A percentile compares a stretch with the other conserved stretches of the same genome.
Evolutionary conservation across 1,284 basidiomycete genomes (phyloP).

Genomic region (Puccinia novopanici): DNA sequence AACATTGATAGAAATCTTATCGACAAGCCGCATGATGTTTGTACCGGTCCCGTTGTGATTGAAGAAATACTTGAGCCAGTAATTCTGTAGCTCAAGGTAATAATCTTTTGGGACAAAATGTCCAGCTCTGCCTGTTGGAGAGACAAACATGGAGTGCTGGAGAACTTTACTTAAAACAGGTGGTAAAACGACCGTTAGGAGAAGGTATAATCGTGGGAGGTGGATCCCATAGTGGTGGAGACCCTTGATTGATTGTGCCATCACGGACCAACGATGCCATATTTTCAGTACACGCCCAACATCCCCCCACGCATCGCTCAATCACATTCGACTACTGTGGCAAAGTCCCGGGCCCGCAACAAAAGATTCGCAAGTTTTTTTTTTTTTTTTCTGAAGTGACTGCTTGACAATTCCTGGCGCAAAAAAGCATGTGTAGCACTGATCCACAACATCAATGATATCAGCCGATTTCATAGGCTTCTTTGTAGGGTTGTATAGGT

Average conservation of each 20-base stretch:
- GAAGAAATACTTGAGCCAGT: no score
- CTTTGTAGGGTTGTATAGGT: no score
- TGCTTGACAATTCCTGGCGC: no score
- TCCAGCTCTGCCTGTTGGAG: not conserved
- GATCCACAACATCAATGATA: no score
- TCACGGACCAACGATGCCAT: slow-evolving; percentile 16
- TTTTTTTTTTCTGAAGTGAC: no score
- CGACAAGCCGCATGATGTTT: not conserved
- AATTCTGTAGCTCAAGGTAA: not conserved
- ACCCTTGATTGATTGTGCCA: no score
- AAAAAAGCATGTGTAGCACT: no score
- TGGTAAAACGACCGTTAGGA: slow-evolving; percentile 1
- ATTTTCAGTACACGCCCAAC: slow-evolving; percentile 6
- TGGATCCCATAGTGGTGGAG: no score
- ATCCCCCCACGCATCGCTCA: no score
- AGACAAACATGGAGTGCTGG: slow-evolving; percentile 10
- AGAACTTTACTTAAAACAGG: not conserved
- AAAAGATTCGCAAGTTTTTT: not conserved
- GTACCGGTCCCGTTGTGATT: not conserved
- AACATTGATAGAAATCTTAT: not conserved
- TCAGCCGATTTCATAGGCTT: no score
- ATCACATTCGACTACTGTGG: slow-evolving; percentile 6
- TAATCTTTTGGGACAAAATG: slow-evolving; percentile 31
- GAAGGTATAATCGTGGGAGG: not conserved
- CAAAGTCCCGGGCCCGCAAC: slow-evolving; percentile 18